Percentiles rank a stretch among this genome's conserved stretches.
These are phyloP conservation scores for Colletotrichum sp. DNA, from an alignment of 2,329 filamentous ascomycete species.

Conservation along the genomic window DNA sequence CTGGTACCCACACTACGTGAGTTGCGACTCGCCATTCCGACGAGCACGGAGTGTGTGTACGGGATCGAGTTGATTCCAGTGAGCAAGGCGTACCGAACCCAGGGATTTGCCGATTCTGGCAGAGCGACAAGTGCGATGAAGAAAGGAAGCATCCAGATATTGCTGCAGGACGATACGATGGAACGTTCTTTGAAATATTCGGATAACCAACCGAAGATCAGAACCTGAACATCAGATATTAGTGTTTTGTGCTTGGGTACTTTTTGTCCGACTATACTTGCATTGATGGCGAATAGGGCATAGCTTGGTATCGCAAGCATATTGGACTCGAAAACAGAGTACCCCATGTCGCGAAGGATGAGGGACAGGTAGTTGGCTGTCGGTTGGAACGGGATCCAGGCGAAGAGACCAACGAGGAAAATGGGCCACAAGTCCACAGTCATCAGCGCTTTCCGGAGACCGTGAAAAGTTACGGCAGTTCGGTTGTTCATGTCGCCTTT, in stretches of 20 bases:
- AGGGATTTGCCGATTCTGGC: slow-evolving; percentile 44
- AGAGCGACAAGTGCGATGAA: slow-evolving; percentile 50
- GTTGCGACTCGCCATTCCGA: slow-evolving; percentile 50
- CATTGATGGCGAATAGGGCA: slow-evolving; percentile 18
- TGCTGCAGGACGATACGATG: slow-evolving; percentile 52
- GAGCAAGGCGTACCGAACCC: slow-evolving; percentile 56
- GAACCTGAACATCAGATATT: slow-evolving; percentile 24
- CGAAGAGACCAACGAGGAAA: slow-evolving; percentile 52
- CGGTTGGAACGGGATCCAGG: slow-evolving; percentile 30
- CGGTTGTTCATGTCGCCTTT: slow-evolving; percentile 66
- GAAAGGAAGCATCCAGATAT: slow-evolving; percentile 58
- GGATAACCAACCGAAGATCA: slow-evolving; percentile 45
- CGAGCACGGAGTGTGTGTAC: slow-evolving; percentile 54
- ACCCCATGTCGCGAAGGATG: slow-evolving; percentile 24
- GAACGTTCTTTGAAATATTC: slow-evolving; percentile 53
- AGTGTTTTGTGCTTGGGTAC: slow-evolving; percentile 40
- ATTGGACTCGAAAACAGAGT: slow-evolving; percentile 54
- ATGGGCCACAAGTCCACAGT: slow-evolving; percentile 55
- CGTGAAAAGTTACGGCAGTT: slow-evolving; percentile 52
- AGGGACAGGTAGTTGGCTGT: slow-evolving; percentile 27
- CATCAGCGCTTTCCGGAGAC: slow-evolving; percentile 54
- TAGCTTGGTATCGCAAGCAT: slow-evolving; percentile 25
- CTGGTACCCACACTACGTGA: slow-evolving; percentile 48
- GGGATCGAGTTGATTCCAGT: slow-evolving; percentile 59
- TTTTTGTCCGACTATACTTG: slow-evolving; percentile 55